Percentiles rank a stretch among this genome's conserved stretches.
phyloP scores from a whole-genome alignment of 1,284 basidiomycete species.

The Peniophora sp. region DNA sequence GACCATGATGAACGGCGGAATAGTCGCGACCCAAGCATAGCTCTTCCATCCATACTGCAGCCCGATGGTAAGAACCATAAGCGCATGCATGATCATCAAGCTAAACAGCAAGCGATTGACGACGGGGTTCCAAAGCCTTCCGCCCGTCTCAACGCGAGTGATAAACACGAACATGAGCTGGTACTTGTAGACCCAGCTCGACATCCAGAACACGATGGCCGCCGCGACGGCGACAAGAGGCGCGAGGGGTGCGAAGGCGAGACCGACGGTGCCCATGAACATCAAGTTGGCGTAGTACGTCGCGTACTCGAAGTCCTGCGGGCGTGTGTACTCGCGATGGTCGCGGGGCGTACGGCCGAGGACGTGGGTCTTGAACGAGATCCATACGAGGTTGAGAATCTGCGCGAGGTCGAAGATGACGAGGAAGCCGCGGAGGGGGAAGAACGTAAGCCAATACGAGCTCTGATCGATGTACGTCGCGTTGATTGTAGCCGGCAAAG shows the following conservation, averaged over 20 bases:
- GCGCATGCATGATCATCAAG: slow-evolving; percentile 73
- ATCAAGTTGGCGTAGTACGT: slow-evolving; percentile 69
- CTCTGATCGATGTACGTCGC: slow-evolving; percentile 77
- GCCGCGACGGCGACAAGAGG: slow-evolving; percentile 78
- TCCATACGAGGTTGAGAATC: slow-evolving; percentile 82
- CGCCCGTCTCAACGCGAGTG: slow-evolving; percentile 85
- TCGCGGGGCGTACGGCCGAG: slow-evolving; percentile 96
- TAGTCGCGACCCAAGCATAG: slow-evolving; percentile 61
- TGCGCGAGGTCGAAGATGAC: slow-evolving; percentile 95
- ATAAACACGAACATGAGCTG: slow-evolving; percentile 91
- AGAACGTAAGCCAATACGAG: slow-evolving; percentile 92
- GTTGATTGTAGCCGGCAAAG: slow-evolving; percentile 68
- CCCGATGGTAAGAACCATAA: slow-evolving; percentile 86
- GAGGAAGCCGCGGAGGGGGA: slow-evolving; percentile 90
- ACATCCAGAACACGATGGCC: slow-evolving; percentile 78
- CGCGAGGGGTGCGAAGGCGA: slow-evolving; percentile 89
- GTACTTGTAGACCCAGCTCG: slow-evolving; percentile 81
- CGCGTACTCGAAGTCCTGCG: slow-evolving; percentile 87
- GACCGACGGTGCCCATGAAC: slow-evolving; percentile 80
- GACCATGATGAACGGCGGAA: slow-evolving; percentile 75
- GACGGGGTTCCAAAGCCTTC: slow-evolving; percentile 88
- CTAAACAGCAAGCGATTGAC: slow-evolving; percentile 78
- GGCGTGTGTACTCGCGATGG: slow-evolving; percentile 94
- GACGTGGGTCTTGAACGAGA: slow-evolving; percentile 79
- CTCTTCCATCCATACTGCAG: slow-evolving; percentile 73